phyloP scores from a whole-genome alignment of 192 early-diverging fungal species.

The Entomortierella beljakovae region DNA sequence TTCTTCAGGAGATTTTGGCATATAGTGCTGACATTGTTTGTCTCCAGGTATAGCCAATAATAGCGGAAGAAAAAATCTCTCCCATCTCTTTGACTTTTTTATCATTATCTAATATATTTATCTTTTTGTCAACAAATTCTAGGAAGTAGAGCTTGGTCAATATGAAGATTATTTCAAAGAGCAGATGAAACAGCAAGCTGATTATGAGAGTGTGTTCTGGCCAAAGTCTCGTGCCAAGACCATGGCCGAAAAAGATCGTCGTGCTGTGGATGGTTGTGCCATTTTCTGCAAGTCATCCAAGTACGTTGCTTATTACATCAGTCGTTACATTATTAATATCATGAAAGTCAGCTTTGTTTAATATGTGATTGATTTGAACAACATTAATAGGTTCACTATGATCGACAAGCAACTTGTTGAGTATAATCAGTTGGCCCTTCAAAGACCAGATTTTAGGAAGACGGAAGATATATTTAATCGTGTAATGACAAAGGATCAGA shows the following conservation, averaged over 20 bases:
- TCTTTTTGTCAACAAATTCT: neutral
- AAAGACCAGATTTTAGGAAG: conserved; percentile 87
- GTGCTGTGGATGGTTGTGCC: conserved; percentile 94
- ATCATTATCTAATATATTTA: conserved; percentile 4
- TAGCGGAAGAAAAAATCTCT: no score
- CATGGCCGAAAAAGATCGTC: conserved; percentile 90
- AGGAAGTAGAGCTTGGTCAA: conserved; percentile 91
- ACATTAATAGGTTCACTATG: conserved; percentile 73
- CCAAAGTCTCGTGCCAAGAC: conserved; percentile 95
- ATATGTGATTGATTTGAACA: conserved; percentile 8
- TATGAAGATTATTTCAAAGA: conserved; percentile 91
- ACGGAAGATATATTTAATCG: conserved; percentile 96
- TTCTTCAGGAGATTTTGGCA: conserved; percentile 86
- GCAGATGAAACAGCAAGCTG: conserved; percentile 73
- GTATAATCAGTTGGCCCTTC: conserved; percentile 94
- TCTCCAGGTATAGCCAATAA: conserved; percentile 92
- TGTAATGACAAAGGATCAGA: conserved; percentile 98
- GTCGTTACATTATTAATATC: neutral
- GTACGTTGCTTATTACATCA: conserved; percentile 54
- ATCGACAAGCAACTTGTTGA: conserved; percentile 91
- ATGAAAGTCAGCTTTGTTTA: conserved; percentile 2
- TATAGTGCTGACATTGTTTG: conserved; percentile 94
- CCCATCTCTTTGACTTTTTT: no score
- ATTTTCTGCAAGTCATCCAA: conserved; percentile 91
- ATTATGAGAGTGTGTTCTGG: conserved; percentile 93